Percentiles rank a stretch among this genome's conserved stretches.
Conservation (phyloP, 768 basidiomycete species). For the Boletus patriciae region DNA sequence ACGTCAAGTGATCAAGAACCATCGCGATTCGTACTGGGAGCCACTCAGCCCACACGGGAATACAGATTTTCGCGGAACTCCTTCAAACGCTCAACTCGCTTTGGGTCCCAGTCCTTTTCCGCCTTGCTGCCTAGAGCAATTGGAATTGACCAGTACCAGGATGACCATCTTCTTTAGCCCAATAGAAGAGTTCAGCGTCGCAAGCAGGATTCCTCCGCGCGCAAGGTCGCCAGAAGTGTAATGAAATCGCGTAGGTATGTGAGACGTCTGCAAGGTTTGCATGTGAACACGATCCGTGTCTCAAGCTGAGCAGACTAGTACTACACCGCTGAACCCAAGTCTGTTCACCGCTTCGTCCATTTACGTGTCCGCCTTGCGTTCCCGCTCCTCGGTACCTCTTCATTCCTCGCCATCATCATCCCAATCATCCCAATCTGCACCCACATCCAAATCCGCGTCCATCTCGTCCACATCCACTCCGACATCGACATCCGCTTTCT, state of each 20-base stretch:
- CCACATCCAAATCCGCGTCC: conserved; percentile 60
- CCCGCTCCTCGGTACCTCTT: conserved; percentile 89
- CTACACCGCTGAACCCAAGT: conserved; percentile 95
- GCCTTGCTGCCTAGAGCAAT: conserved; percentile 19
- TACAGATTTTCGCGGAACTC: conserved; percentile 68
- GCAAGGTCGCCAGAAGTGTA: conserved; percentile 76
- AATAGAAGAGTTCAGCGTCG: conserved; percentile 89
- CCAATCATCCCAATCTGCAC: conserved; percentile 32
- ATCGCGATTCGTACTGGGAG: conserved; percentile 9
- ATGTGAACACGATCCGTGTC: not conserved
- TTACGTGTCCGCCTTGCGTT: conserved; percentile 79
- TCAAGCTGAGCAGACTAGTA: conserved; percentile 39
- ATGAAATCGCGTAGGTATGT: conserved; percentile 89
- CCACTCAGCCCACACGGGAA: conserved; percentile 40
- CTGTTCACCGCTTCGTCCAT: conserved; percentile 84
- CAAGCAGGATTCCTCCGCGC: conserved; percentile 84
- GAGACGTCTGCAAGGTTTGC: conserved; percentile 64
- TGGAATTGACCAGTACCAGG: not conserved
- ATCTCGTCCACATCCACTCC: conserved; percentile 50
- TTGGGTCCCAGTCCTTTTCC: conserved; percentile 55
- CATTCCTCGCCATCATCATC: conserved; percentile 60
- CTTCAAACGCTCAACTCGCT: conserved; percentile 61
- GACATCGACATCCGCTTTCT: conserved; percentile 41
- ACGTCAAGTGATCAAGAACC: conserved; percentile 30
- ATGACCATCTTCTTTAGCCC: conserved; percentile 76